Base-by-base conservation (phyloP, 2,329 filamentous ascomycete genomes). In the Metarhizium anisopliae region DNA sequence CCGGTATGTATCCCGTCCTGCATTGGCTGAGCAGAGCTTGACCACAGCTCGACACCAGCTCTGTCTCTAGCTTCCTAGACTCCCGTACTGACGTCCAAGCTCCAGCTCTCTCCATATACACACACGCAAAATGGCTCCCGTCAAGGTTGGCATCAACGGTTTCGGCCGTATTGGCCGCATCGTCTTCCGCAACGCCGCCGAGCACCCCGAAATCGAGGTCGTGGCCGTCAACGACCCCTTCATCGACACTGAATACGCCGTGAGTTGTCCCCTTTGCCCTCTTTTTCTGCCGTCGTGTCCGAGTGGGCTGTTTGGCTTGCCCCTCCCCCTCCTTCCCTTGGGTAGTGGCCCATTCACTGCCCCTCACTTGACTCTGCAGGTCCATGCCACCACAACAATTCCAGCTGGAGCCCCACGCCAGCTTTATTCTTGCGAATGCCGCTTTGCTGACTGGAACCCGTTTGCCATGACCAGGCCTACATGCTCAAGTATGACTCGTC, bases 401-500 rank as follows among this genome's bases (percentile, higher is more conserved):
- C 40, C 13, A 6, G 45, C 14, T 49, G 50, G 25, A 25, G 25
- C 50, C 50, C 50, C 50, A 30, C 50, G 50, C 16, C 36, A n/a
- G 25, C 6, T 7, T 29, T 45, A 6, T 2, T 4, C 18, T 25
- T 25, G 25, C 13, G 43, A 6, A 30, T 49, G 20, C 20, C 20
- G 18, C 4, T 1, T 49, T 49, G 25, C 45, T 49, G 45, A 49
- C 45, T 14, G 11, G 7, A 16, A 49, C 4, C 32, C 55, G 43
- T 16, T 11, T 56, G 52, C 49, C 55, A 55, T 45, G 36, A 18
- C n/a, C 51, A 96, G 91, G 90, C 89, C 73, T 97, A 97, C 86
- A 97, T 97, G 94, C 88, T 99, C 80, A 95, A 95, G 84, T 97
- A 97, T 77, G 94, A 99, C 83, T 91, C 89, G 68, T 91, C 89